A percentile compares a stretch with the other conserved stretches of the same genome.
phyloP scores from a whole-genome alignment of 2,329 filamentous ascomycete species.

The Venturia oleaginea region DNA sequence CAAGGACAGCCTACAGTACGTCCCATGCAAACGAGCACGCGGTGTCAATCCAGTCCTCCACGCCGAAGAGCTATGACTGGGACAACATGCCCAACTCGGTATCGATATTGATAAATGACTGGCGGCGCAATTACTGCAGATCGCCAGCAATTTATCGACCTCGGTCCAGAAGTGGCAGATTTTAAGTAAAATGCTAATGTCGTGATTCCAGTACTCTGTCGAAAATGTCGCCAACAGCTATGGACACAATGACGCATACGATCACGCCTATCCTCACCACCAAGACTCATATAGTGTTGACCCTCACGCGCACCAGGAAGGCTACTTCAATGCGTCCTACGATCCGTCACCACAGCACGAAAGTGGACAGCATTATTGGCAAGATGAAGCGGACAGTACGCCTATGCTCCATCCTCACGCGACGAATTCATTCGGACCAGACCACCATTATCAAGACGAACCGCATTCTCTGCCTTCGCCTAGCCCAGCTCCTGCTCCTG shows the following conservation, averaged over 20 bases:
- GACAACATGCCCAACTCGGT: neutral
- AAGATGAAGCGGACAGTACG: constrained; percentile 60
- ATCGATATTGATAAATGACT: neutral
- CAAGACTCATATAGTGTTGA: constrained; percentile 46
- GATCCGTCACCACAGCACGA: constrained; percentile 55
- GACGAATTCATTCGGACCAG: constrained; percentile 51
- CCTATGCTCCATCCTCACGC: constrained; percentile 65
- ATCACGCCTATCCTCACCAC: constrained; percentile 41
- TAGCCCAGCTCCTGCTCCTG: constrained; percentile 43
- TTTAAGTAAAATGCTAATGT: constrained; percentile 12
- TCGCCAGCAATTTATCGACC: neutral
- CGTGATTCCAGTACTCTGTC: constrained; percentile 55
- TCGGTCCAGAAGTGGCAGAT: neutral
- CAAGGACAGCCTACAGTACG: constrained; percentile 72
- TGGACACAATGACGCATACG: constrained; percentile 53
- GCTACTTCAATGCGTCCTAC: constrained; percentile 78
- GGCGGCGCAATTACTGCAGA: neutral
- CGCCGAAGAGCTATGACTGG: neutral
- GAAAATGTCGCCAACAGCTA: constrained; percentile 57
- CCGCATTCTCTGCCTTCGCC: constrained; percentile 31
- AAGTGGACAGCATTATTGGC: constrained; percentile 46
- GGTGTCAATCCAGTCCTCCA: neutral
- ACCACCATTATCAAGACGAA: constrained; percentile 35
- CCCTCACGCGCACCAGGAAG: constrained; percentile 78
- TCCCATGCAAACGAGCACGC: neutral